Conservation (phyloP, 179 eudicot species). For the Dionaea muscipula region DNA sequence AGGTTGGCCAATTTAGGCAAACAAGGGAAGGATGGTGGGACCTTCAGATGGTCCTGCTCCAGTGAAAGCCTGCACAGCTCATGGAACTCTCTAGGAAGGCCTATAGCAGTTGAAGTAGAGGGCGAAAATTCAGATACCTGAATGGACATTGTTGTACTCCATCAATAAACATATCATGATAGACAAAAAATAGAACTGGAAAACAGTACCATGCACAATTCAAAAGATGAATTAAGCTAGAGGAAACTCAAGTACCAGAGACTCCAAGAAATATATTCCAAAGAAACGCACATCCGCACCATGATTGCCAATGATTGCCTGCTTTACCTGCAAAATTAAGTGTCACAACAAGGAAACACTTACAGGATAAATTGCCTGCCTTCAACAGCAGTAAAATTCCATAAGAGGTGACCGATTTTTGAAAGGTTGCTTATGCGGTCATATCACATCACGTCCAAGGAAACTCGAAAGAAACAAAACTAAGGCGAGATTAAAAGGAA, state of each 20-base stretch:
- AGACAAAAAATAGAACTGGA: neutral
- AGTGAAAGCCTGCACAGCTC: conserved; percentile 71
- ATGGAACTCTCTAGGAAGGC: conserved; percentile 98
- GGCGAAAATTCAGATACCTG: conserved; percentile 98
- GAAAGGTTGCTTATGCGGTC: too few relatives aligned
- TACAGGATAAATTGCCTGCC: neutral
- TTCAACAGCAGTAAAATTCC: neutral
- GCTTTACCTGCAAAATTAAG: conserved; percentile 50
- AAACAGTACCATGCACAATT: neutral
- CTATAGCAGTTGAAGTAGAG: conserved; percentile 78
- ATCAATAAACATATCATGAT: neutral
- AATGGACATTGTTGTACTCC: conserved; percentile 3
- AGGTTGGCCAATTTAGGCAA: neutral
- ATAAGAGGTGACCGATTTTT: too few relatives aligned
- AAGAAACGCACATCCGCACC: conserved; percentile 62
- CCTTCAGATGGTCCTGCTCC: conserved; percentile 82
- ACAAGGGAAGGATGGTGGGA: conserved; percentile 12
- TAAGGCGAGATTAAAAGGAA: too few relatives aligned
- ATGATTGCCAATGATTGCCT: conserved; percentile 57
- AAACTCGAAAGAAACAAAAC: too few relatives aligned
- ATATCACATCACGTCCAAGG: too few relatives aligned
- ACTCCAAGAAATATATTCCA: conserved; percentile 77
- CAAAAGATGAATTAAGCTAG: neutral
- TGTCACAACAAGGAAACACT: neutral
- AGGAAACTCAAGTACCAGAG: conserved; percentile 41